Evolutionary conservation across 768 basidiomycete genomes (phyloP).

Genomic region (Boletus rex-veris): DNA sequence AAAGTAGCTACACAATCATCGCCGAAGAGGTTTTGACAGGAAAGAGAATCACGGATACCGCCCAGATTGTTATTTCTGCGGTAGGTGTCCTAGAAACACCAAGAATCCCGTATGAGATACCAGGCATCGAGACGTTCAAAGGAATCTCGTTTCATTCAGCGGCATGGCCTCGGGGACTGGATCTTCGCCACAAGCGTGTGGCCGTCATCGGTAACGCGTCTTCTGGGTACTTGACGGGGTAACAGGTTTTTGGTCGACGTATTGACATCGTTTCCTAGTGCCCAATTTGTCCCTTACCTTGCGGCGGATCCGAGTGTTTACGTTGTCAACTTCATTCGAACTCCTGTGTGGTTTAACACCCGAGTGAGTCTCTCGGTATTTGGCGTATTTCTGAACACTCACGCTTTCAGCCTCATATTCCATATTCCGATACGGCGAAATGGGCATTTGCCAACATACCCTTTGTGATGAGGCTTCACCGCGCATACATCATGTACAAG

Average conservation of each 20-base stretch:
- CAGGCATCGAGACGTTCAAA: slow-evolving; percentile 39
- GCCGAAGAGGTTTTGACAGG: slow-evolving; percentile 34
- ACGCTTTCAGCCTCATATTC: slow-evolving; percentile 36
- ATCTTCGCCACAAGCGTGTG: slow-evolving; percentile 41
- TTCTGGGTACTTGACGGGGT: slow-evolving; percentile 44
- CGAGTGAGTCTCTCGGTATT: slow-evolving; percentile 36
- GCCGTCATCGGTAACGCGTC: slow-evolving; percentile 60
- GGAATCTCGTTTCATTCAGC: slow-evolving; percentile 54
- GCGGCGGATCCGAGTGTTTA: slow-evolving; percentile 48
- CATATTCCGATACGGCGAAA: slow-evolving; percentile 36
- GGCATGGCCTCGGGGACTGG: slow-evolving; percentile 41
- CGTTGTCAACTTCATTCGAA: slow-evolving; percentile 57
- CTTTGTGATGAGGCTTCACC: slow-evolving; percentile 47
- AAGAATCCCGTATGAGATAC: slow-evolving; percentile 33
- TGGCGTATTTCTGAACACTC: slow-evolving; percentile 19
- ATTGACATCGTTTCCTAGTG: slow-evolving; percentile 35
- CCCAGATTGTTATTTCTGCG: slow-evolving; percentile 51
- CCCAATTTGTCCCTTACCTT: slow-evolving; percentile 58
- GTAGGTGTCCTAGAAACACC: slow-evolving; percentile 48
- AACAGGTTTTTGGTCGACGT: background rate
- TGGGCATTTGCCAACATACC: slow-evolving; percentile 57
- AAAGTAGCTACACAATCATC: slow-evolving; percentile 37
- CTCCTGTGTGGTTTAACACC: slow-evolving; percentile 58
- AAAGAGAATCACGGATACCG: slow-evolving; percentile 27
- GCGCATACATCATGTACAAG: slow-evolving; percentile 47